Evolutionary conservation across 2,329 filamentous ascomycete genomes (phyloP).

Genomic region (Phialocephala sp.): DNA sequence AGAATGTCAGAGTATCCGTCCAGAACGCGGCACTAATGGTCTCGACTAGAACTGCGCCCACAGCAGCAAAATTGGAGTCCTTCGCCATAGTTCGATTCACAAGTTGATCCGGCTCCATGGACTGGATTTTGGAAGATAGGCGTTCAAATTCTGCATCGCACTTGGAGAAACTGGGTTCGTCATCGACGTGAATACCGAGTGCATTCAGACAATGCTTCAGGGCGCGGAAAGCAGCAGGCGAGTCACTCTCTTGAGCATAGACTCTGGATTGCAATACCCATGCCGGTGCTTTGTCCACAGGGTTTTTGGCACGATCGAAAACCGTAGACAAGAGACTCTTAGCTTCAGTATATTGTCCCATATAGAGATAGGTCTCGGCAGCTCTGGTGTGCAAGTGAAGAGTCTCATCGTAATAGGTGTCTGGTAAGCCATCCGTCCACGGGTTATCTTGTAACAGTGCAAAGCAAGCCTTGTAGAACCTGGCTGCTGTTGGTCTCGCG

Average conservation of each 20-base stretch:
- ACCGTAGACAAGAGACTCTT: constrained; percentile 71
- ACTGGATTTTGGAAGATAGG: constrained; percentile 63
- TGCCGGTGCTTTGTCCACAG: constrained; percentile 82
- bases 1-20: constrained; percentile 75
- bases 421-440: constrained; percentile 72
- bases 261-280: constrained; percentile 85
- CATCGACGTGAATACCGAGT: constrained; percentile 70
- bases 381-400: constrained; percentile 78
- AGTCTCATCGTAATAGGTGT: constrained; percentile 87
- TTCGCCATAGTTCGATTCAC: constrained; percentile 50
- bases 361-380: constrained; percentile 83
- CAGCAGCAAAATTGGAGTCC: constrained; percentile 62
- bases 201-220: constrained; percentile 74
- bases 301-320: constrained; percentile 70
- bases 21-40: constrained; percentile 75
- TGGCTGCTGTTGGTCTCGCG: constrained; percentile 79
- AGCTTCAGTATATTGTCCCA: constrained; percentile 73
- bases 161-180: constrained; percentile 72
- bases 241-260: constrained; percentile 75
- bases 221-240: constrained; percentile 68
- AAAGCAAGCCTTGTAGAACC: constrained; percentile 80
- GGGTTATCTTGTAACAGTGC: constrained; percentile 78
- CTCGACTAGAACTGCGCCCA: constrained; percentile 74
- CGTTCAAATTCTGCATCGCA: constrained; percentile 78
- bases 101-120: constrained; percentile 57